Evolutionary conservation across 2,329 filamentous ascomycete genomes (phyloP), one percentile per base, ranked within the genome.

Genomic region (Penicillium thymicola): DNA sequence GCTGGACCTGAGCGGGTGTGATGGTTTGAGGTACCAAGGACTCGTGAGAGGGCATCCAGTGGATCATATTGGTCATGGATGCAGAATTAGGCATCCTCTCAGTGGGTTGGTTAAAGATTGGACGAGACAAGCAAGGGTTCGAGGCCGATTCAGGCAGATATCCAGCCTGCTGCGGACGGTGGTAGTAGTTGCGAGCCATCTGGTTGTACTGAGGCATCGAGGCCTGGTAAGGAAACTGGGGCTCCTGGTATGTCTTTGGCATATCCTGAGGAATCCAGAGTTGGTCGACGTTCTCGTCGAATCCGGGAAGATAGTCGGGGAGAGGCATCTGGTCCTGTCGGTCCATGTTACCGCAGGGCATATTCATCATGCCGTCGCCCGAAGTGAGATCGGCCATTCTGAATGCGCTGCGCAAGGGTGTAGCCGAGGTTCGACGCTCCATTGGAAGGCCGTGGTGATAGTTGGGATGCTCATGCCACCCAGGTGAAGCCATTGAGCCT

Each of bases 121-220:
- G 68, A 25, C 72, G 67, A 37, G 73, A 75, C 37, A 75, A 52
- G 38, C 73, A 75, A 2, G 73, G 73, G 45, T 75, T 75, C 28
- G 72, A 72, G 5, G 66, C 66, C 4, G 73, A 73, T 36, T 74
- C 73, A 1, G 73, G 71, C n/a, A 75, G 60, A 46, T 73, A 75
- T 5, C 65, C 58, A 5, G 65, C 54, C 41, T 65, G 66, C 45
- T 70, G 68, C 7, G 68, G 67, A 16, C 70, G 71, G n/a, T 65
- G 65, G 53, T 74, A 72, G 57, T 69, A 67, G 55, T 67, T 69
- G 28, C 72, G 71, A 11, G 64, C 61, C 71, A 74, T 72, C 4
- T 67, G 65, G 27, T 68, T 65, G 49, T 74, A 75, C 34, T 72
- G 70, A 8, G 64, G 63, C 71, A 75, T 72, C 4, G 64, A 54